A percentile compares a stretch with the other conserved stretches of the same genome.
phyloP scores from a whole-genome alignment of 257 asterid genomes.

The Nicotiana paniculata region DNA sequence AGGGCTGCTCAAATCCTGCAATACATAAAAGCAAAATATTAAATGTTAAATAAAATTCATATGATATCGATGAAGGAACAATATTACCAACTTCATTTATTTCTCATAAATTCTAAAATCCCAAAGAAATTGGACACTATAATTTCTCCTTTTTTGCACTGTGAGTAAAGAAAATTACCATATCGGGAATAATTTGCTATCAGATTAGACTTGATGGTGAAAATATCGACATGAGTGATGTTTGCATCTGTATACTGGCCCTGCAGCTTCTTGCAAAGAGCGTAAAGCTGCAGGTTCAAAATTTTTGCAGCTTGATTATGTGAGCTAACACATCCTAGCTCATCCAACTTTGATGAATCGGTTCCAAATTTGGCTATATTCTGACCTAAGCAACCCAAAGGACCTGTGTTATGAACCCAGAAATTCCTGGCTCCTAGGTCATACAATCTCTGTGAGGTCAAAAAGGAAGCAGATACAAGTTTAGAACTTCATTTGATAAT shows the following conservation, averaged over 20 bases:
- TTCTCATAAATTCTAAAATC: not conserved
- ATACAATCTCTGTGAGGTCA: slow-evolving; percentile 47
- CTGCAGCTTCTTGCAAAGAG: slow-evolving; percentile 67
- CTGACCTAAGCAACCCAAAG: slow-evolving; percentile 89
- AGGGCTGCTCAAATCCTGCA: slow-evolving; percentile 83
- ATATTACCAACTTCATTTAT: not conserved
- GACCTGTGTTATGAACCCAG: slow-evolving; percentile 96
- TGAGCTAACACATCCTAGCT: slow-evolving; percentile 72
- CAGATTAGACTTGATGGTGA: slow-evolving; percentile 75
- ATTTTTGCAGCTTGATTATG: slow-evolving; percentile 86
- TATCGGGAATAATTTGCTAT: slow-evolving; percentile 66
- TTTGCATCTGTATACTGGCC: slow-evolving; percentile 66
- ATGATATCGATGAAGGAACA: not conserved
- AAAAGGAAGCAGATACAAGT: not conserved
- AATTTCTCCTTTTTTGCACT: not conserved
- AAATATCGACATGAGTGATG: slow-evolving; percentile 61
- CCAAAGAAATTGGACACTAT: not conserved
- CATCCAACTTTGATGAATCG: slow-evolving; percentile 82
- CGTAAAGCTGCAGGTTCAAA: slow-evolving; percentile 71
- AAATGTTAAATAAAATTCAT: not conserved
- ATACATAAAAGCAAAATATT: not conserved
- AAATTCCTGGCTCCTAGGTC: slow-evolving; percentile 80
- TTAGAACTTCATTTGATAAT: not conserved
- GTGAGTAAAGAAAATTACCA: slow-evolving; percentile 28
- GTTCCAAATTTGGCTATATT: slow-evolving; percentile 74